Evolutionary conservation across 768 basidiomycete genomes (phyloP), one percentile per base, ranked within the genome.

Genomic region (Rossbeevera mucosa): DNA sequence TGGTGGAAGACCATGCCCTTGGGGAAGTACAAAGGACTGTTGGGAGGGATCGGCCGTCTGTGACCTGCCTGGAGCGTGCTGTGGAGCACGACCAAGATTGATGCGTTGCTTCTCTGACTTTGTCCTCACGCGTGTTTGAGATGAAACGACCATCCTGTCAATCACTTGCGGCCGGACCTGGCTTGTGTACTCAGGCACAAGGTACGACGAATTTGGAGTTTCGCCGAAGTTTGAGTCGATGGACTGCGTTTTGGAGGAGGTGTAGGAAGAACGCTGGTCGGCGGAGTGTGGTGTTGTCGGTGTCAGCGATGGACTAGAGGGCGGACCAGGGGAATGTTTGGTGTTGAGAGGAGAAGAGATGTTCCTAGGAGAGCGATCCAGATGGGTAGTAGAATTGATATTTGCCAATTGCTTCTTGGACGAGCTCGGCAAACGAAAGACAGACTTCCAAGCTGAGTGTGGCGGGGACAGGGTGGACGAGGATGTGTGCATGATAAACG

Each of bases 191-290:
- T 66, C 70, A 69, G 67, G 59, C 50, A 63, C 59, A 46, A 68
- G 64, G 58, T 55, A 61, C 51, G 64, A 52, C 0, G 70, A 56
- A 47, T 68, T 68, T 55, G 55, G 58, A 5, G 66, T 71, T 44
- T 53, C 68, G 52, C 30, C 56, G 44, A 69, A 71, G 66, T 79
- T 81, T 2, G 86, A 88, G 62, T 88, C 88, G 59, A 78, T 85
- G 14, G 89, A 90, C 55, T 81, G 81, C 2, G 85, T 84, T 57
- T 83, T 81, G 43, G 86, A 89, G 13, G 88, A 90, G 64, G 85
- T 88, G 71, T 81, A 87, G 11, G 90, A 91, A 28, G 80, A 86
- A 48, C 88, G 80, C 50, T 80, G 79, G 71, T 83, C 82, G 29
- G 61, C 59, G 26, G 80, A 80, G 30, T 73, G 65, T 44, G 76